Base-by-base conservation (phyloP, 2,329 filamentous ascomycete genomes). In the Penicillium brasilianum region DNA sequence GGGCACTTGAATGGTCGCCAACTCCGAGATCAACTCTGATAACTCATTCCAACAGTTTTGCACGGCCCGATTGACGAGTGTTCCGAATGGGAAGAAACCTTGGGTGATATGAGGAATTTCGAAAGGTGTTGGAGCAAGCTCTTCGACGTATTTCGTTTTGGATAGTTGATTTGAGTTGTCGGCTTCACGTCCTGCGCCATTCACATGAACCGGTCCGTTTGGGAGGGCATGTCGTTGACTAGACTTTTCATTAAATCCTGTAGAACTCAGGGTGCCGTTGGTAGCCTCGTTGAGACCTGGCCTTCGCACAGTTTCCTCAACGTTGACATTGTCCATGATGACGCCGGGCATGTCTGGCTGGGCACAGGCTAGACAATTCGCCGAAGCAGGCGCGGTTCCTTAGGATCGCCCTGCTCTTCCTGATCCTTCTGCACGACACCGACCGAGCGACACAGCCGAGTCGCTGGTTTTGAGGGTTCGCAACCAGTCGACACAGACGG, bases 11-110 rank as follows among this genome's bases (percentile, higher is more conserved):
- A 91, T 87, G 60, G 88, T 85, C 32, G 90, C 87, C 76, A 97
- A 80, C 61, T 89, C 86, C 39, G 84, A 80, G 46, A 97, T 84
- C 63, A 90, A 83, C 9, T 90, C 88, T 52, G 87, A 83, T 34
- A 98, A 82, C 57, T 89, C 87, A 73, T 91, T 92, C 77, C 93
- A 93, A 52, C 91, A 92, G 71, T 89, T 87, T 76, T 97, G 93
- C 36, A 91, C 89, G 39, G 95, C 85, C 67, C 95, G 88, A 65
- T 87, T 86, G 55, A 98, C 84, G 49, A 99, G 80, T 14, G 85
- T 85, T 4, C 88, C 88, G 20, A 98, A 83, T 4, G 92, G 88
- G 58, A 94, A 84, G 74, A 93, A 96, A 36, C 87, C 89, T 59
- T 88, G 82, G 0, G 89, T 89, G 60, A 96, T 90, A 72, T 96